Evolutionary conservation across 2,329 filamentous ascomycete species (phyloP).

Genomic region (Alternaria tenuissima): DNA sequence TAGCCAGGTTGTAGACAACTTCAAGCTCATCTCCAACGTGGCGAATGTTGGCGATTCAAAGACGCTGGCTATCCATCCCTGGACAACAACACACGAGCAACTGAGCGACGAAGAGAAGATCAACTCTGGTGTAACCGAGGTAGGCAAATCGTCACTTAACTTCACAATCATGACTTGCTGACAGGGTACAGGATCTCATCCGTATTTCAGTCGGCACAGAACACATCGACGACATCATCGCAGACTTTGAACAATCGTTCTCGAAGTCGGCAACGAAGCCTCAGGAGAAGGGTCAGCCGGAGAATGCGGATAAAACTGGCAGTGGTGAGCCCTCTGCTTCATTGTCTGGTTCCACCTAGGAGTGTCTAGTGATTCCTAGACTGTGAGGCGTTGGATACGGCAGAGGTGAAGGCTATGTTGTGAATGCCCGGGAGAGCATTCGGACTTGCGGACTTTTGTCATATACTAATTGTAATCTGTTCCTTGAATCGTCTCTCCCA

Average conservation of each 20-base stretch:
- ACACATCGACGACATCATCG: constrained; percentile 97
- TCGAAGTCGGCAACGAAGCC: constrained; percentile 62
- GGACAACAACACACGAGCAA: constrained; percentile 95
- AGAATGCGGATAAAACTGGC: constrained; percentile 45
- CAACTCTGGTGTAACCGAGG: constrained; percentile 82
- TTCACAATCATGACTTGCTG: not conserved
- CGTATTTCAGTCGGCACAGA: constrained; percentile 95
- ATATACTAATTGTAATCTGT: not conserved
- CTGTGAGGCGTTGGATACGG: not conserved
- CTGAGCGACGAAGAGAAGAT: constrained; percentile 81
- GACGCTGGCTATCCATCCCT: constrained; percentile 93
- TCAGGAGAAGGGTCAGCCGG: constrained; percentile 42
- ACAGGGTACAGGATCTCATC: constrained; percentile 74
- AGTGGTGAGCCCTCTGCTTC: constrained; percentile 36
- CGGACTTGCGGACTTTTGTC: not conserved
- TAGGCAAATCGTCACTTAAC: constrained; percentile 39
- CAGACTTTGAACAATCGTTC: constrained; percentile 93
- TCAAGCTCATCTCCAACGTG: constrained; percentile 94
- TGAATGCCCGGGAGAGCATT: not conserved
- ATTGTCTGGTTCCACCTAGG: constrained; percentile 41
- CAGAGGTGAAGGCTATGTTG: not conserved
- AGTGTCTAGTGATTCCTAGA: not conserved
- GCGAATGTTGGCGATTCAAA: constrained; percentile 97
- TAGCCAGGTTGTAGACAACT: constrained; percentile 87
- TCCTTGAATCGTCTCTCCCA: not conserved